Evolutionary conservation across 1,139 yeast genomes (phyloP), one percentile per base, ranked within the genome.

Genomic region (Candida frijolesensis): DNA sequence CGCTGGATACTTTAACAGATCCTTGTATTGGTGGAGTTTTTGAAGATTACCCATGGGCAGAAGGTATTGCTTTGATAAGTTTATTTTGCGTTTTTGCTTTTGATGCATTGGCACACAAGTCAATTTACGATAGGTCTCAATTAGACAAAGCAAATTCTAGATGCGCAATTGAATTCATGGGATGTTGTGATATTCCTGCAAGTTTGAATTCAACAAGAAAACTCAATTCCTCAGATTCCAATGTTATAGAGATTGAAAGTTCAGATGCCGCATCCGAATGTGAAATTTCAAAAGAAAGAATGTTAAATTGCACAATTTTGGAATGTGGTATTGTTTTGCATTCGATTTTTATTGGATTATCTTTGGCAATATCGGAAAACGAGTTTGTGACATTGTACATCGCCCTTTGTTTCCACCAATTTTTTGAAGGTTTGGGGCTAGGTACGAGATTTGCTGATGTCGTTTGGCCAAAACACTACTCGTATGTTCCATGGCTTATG

Each of bases 241-340:
- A 29, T 3, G 4, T 45, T 1, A 14, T 34, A 4, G 32, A 33
- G 16, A n/a, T 14, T 7, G 41, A 44, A 16, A 32, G 18, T 7
- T 19, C 37, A 5, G 14, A 41, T 16, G n/a, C 16, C 4, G 35
- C 19, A 25, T 12, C 27, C 18, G 32, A 41, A 34, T 38, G 34
- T 30, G 49, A 53, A 40, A 47, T 46, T 22, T 27, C 54, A 11
- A 52, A 54, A 32, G 56, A 52, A 39, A 55, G 53, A 50, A 62
- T 67, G 19, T 48, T 65, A 33, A 65, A 65, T 44, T 57, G 65
- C 16, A 63, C 71, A 48, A 62, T 71, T 10, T 60, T 72, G 18
- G 77, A 72, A 58, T 71, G 72, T 52, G 78, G 78, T 16, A 70
- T 72, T 30, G 66, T 72, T 12, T 70, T 71, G 58, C 78, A 72